Base-by-base conservation (phyloP, 2,329 filamentous ascomycete genomes). In the Scytalidium sp. region DNA sequence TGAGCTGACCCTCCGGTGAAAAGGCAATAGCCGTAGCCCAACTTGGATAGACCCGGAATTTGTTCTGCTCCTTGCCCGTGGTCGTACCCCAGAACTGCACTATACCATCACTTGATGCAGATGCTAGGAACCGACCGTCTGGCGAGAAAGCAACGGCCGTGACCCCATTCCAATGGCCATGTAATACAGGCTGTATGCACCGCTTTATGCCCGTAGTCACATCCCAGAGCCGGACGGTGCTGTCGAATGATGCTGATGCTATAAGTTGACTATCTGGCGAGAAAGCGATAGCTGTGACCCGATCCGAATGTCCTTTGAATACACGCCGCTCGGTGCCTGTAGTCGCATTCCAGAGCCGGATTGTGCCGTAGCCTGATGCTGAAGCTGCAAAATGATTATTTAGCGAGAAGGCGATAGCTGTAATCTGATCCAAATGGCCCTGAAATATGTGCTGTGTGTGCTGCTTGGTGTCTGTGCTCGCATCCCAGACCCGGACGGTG, bases 341-440 rank as follows among this genome's bases (percentile, higher is more conserved):
- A 19, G 13, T 44, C 7, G 20, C n/a, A 23, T 44, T 88, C 92
- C 92, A 97, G 1, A 97, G 74, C 2, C 92, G 83, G 56, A 97
- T 96, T 1, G 87, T 84, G 71, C 97, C 97, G 77, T 97, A 93
- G 69, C 97, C 93, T 9, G 88, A 91, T 19, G 91, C 93, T 8
- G 88, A n/a, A n/a, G n/a, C n/a, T n/a, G n/a, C n/a, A n/a, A n/a
- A n/a, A n/a, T n/a, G n/a, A n/a, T n/a, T n/a, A 91, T 41, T 8
- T 19, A 43, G 41, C 9, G 47, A 44, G 29, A 45, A 45, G 17
- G 11, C 9, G 7, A 44, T 21, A 15, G 11, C 7, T 17, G 20
- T 44, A 10, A 44, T 21, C 7, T 9, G 19, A 19, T 21, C 22
- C 20, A 21, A 44, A 44, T 44, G 42, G 11, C 42, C 42, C 11